Evolutionary conservation across 192 early-diverging fungal species (phyloP).

Genomic region (Coemansia sp.): DNA sequence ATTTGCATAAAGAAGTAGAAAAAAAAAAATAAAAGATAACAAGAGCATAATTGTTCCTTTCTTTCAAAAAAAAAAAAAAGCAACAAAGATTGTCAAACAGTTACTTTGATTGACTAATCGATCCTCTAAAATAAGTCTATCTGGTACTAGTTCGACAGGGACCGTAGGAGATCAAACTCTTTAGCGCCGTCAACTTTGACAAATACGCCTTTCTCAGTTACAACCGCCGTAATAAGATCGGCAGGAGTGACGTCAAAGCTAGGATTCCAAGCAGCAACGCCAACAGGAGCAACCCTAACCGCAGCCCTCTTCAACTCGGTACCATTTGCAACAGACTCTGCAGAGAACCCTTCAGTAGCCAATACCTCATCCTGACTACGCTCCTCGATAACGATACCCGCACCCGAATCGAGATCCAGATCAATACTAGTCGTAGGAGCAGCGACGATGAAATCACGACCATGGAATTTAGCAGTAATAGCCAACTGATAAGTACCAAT

Average conservation of each 20-base stretch:
- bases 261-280: slow-evolving; percentile 95
- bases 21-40: neutral
- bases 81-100: neutral
- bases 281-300: slow-evolving; percentile 80
- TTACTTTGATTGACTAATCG: neutral
- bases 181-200: slow-evolving; percentile 57
- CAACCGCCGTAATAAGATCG: slow-evolving; percentile 83
- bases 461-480: slow-evolving; percentile 85
- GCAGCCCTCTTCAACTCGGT: slow-evolving; percentile 58
- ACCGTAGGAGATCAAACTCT: slow-evolving; percentile 60
- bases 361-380: slow-evolving; percentile 76
- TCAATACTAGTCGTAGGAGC: slow-evolving; percentile 94
- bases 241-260: slow-evolving; percentile 96
- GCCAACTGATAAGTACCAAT: slow-evolving; percentile 99
- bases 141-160: neutral
- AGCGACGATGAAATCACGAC: slow-evolving; percentile 92
- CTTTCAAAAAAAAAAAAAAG: neutral
- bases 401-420: slow-evolving; percentile 68
- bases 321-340: slow-evolving; percentile 42
- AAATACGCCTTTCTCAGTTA: slow-evolving; percentile 88
- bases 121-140: neutral
- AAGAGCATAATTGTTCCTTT: neutral
- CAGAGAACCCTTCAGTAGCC: slow-evolving; percentile 46
- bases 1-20: neutral
- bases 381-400: slow-evolving; percentile 88